phyloP scores from a whole-genome alignment of 208 protist species.

The Leishmania amazonensis region DNA sequence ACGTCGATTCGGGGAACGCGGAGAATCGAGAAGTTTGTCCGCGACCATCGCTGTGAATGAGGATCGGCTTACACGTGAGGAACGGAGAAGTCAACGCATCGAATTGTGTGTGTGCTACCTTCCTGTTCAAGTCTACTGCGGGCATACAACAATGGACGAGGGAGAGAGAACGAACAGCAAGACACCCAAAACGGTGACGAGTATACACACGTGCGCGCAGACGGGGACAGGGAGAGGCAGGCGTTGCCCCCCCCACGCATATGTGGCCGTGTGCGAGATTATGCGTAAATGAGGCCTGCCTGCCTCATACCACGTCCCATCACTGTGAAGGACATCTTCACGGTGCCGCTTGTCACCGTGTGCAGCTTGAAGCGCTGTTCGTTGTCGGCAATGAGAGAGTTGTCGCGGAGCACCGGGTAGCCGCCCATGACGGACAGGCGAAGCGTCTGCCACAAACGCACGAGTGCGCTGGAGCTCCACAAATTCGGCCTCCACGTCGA shows the following conservation, averaged over 20 bases:
- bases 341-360: conserved; percentile 76
- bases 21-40: not conserved
- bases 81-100: not conserved
- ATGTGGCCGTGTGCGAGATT: not conserved
- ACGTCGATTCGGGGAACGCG: not conserved
- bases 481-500: conserved; percentile 78
- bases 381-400: conserved; percentile 76
- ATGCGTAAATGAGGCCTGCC: conserved; percentile 38
- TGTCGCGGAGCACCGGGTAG: conserved; percentile 83
- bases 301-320: conserved; percentile 74
- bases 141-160: not conserved
- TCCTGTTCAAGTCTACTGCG: not conserved
- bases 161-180: not conserved
- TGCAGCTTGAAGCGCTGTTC: conserved; percentile 86
- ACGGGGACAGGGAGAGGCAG: conserved; percentile 1
- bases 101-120: not conserved
- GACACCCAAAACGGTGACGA: not conserved
- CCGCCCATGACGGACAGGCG: conserved; percentile 75
- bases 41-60: not conserved
- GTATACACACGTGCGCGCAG: no score
- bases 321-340: conserved; percentile 71
- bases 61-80: not conserved
- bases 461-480: conserved; percentile 74
- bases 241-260: not conserved
- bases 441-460: conserved; percentile 61